Base-by-base conservation (phyloP, 1,284 basidiomycete species). In the Microbotryum silenes-acaulis region DNA sequence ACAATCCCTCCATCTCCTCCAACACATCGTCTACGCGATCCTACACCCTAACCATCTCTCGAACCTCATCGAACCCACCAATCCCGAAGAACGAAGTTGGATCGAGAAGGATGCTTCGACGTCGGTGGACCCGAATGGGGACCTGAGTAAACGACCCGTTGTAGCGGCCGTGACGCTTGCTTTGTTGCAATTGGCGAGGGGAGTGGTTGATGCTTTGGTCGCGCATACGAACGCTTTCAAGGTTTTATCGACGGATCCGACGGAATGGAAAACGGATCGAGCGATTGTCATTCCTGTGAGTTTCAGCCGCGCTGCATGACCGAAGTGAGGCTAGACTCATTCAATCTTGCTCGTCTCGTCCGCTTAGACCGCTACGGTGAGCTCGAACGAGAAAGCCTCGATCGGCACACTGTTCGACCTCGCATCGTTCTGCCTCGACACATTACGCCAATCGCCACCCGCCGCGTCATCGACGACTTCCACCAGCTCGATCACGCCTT, bases 31-130 rank as follows among this genome's bases (percentile, higher is more conserved):
- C 72, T 91, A 92, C 70, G 88, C 90, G 0, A 79, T 94, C 57
- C 87, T 89, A 1, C 92, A 96, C 76, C 91, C 93, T 8, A 87
- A 91, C 70, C 86, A 90, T 68, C 81, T 96, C 23, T 83, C 85
- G 0, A 85, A 84, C 61, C 78, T 91, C 47, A 79, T 94, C 63
- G 89, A 92, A 64, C 86, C 89, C 3, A 79, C 87, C n/a, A 86
- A 86, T 0, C 74, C 80, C 3, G 87, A 87, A n/a, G 90, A 93
- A 67, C 80, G 84, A 47, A 73, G 76, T 0, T 64, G 64, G 33
- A 68, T 78, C 49, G 73, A 76, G 31, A 80, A 81, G 65, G 89
- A 90, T 73, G 82, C 83, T 60, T 42, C 16, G 84, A 84, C 60
- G 66, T 67, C 29, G 72, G 80, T 2, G 82, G 81, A 46, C 60